phyloP scores from a whole-genome alignment of 2,329 filamentous ascomycete genomes.

The Trichoderma pleuroti region DNA sequence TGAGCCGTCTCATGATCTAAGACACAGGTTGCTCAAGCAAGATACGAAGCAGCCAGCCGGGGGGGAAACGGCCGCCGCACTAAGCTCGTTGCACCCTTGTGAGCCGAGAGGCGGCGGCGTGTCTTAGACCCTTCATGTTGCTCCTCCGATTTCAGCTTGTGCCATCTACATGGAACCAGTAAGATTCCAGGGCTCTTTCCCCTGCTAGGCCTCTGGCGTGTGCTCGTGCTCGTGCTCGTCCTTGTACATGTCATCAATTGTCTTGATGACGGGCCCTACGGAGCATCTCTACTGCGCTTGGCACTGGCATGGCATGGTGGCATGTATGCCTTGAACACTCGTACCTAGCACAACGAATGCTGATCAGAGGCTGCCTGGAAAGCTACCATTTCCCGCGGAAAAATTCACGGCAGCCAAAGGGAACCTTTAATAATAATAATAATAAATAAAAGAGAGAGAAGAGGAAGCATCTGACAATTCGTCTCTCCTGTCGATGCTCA shows the following conservation, averaged over 20 bases:
- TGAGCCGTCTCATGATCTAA: conserved; percentile 12
- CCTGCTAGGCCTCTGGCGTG: not conserved
- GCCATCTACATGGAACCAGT: conserved; percentile 17
- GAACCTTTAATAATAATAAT: not conserved
- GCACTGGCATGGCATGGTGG: not conserved
- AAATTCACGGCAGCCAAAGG: not conserved
- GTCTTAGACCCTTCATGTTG: conserved; percentile 18
- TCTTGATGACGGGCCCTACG: not conserved
- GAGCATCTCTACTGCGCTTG: not conserved
- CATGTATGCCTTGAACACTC: not conserved
- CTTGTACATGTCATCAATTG: not conserved
- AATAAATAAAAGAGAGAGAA: not conserved
- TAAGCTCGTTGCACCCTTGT: conserved; percentile 18
- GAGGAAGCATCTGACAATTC: not conserved
- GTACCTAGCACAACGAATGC: not conserved
- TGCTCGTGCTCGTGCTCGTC: not conserved
- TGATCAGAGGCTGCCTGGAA: not conserved
- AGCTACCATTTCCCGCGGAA: not conserved
- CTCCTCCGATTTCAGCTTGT: conserved; percentile 16
- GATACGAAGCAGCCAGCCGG: conserved; percentile 17
- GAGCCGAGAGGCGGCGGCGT: conserved; percentile 18
- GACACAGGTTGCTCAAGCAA: not conserved
- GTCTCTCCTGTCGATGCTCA: not conserved
- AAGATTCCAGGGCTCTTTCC: conserved; percentile 7
- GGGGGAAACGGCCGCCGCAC: not conserved